These are phyloP conservation scores for Saturnispora diversa DNA, from an alignment of 805 yeast genomes.

Conservation along the genomic window DNA sequence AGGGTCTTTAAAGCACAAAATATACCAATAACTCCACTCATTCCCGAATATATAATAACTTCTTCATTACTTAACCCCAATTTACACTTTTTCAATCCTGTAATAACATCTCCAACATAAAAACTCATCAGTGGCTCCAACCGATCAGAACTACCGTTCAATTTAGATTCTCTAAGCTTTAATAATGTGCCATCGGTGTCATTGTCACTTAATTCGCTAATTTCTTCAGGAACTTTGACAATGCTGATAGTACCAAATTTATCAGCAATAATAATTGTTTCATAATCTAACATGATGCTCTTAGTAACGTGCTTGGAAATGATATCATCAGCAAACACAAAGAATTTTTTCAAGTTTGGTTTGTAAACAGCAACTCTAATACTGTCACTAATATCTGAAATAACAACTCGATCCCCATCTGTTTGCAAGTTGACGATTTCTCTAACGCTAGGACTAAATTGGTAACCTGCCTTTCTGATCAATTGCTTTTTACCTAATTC, in stretches of 20 bases:
- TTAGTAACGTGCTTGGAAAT: slow-evolving; percentile 60
- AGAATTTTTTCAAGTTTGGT: slow-evolving; percentile 39
- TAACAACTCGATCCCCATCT: slow-evolving; percentile 51
- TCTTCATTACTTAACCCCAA: slow-evolving; percentile 59
- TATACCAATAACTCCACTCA: slow-evolving; percentile 76
- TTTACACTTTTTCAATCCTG: slow-evolving; percentile 46
- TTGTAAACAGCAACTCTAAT: slow-evolving; percentile 50
- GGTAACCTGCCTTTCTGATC: slow-evolving; percentile 52
- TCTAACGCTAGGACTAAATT: slow-evolving; percentile 28
- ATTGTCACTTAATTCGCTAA: slow-evolving; percentile 41
- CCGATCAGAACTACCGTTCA: slow-evolving; percentile 49
- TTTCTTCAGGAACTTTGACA: slow-evolving; percentile 48
- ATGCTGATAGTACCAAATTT: slow-evolving; percentile 75
- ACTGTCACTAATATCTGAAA: slow-evolving; percentile 68
- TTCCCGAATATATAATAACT: slow-evolving; percentile 58
- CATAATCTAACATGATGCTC: slow-evolving; percentile 55
- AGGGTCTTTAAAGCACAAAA: slow-evolving; percentile 58
- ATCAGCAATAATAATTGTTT: slow-evolving; percentile 78
- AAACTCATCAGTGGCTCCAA: slow-evolving; percentile 48
- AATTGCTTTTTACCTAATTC: slow-evolving; percentile 77
- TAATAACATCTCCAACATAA: slow-evolving; percentile 63
- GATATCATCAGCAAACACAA: slow-evolving; percentile 63
- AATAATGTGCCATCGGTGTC: slow-evolving; percentile 40
- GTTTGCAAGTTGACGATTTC: slow-evolving; percentile 48
- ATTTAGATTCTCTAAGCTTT: slow-evolving; percentile 24